phyloP scores from a whole-genome alignment of 2,329 filamentous ascomycete species.

The Aureobasidium uvarum region DNA sequence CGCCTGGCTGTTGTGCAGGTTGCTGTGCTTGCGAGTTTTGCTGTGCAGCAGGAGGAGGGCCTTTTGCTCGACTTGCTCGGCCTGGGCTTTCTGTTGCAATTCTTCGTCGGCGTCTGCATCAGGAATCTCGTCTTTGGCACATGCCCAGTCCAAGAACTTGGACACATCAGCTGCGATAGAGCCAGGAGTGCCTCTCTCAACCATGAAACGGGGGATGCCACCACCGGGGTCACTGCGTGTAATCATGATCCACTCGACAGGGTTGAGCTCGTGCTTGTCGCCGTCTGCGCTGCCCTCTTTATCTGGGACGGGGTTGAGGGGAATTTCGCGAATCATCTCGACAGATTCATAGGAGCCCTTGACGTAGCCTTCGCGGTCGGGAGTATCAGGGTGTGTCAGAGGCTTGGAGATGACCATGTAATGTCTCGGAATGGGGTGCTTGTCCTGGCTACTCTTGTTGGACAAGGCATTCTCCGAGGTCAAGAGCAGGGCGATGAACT shows the following conservation, averaged over 20 bases:
- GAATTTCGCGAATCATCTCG: slow-evolving; percentile 84
- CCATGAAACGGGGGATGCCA: slow-evolving; percentile 83
- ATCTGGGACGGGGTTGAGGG: slow-evolving; percentile 46
- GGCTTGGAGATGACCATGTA: slow-evolving; percentile 89
- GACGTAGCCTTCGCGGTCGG: slow-evolving; percentile 69
- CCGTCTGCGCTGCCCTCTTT: slow-evolving; percentile 28
- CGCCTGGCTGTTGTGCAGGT: slow-evolving; percentile 30
- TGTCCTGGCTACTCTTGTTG: slow-evolving; percentile 43
- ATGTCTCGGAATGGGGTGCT: slow-evolving; percentile 57
- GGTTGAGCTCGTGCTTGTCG: slow-evolving; percentile 48
- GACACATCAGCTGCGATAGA: slow-evolving; percentile 75
- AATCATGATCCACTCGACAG: slow-evolving; percentile 90
- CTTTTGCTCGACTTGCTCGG: slow-evolving; percentile 28
- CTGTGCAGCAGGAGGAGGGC: slow-evolving; percentile 20
- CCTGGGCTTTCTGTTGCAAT: slow-evolving; percentile 27
- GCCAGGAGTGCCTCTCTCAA: slow-evolving; percentile 81
- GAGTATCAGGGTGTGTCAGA: slow-evolving; percentile 71
- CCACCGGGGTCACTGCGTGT: slow-evolving; percentile 86
- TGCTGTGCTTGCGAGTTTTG: slow-evolving; percentile 19
- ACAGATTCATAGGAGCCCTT: slow-evolving; percentile 87
- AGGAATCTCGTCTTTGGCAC: slow-evolving; percentile 48
- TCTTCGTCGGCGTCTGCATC: slow-evolving; percentile 39
- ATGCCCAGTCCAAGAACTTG: slow-evolving; percentile 80
- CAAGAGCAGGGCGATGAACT: slow-evolving; percentile 79
- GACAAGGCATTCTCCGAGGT: slow-evolving; percentile 59